Base-by-base conservation (phyloP, 306 rosid genomes). In the Pterocarpus santalinus region DNA sequence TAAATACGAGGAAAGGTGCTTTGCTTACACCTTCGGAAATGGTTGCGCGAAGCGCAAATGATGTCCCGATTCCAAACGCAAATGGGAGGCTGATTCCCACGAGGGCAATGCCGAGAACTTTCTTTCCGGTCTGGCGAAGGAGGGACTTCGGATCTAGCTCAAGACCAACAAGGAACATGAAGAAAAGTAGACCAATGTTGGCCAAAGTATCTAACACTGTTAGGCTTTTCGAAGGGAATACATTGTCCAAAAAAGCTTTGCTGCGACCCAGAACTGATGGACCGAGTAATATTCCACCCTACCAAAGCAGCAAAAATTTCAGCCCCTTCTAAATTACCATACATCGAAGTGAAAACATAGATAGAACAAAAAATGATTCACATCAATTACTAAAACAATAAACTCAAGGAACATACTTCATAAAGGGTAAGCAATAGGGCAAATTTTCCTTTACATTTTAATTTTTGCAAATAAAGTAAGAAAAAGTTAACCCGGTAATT, bases 201-300 rank as follows among this genome's bases (percentile, higher is more conserved):
- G 97, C 95, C 11, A 89, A 13, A 1, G 95, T 90, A 60, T 92
- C 97, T 16, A 92, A 63, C 34, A 92, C 89, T 2, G 92, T 78
- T 16, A 84, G 81, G 84, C 97, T 92, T 77, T 61, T 88, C 0
- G 75, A 8, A 13, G 97, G 97, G 53, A 92, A 92, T 0, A 90
- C 51, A 13, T 0, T 1, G 44, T 70, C 80, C 56, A 16, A 83
- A 56, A 77, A 92, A 8, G 12, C 36, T 15, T 75, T 62, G 81
- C 80, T 90, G 15, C 80, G 79, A 3, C 97, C 97, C 28, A 90
- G 51, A 4, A 70, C 95, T 11, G 97, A 90, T 33, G 97, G 97
- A 11, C 95, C 95, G 14, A 92, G 88, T 41, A 92, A 41, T 56
- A 90, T 84, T 70, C 97, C 97, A 30, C 95, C 97, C 95, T 92